Evolutionary conservation across 1,139 yeast genomes (phyloP).

Genomic region (Lizanozyma gosingica): DNA sequence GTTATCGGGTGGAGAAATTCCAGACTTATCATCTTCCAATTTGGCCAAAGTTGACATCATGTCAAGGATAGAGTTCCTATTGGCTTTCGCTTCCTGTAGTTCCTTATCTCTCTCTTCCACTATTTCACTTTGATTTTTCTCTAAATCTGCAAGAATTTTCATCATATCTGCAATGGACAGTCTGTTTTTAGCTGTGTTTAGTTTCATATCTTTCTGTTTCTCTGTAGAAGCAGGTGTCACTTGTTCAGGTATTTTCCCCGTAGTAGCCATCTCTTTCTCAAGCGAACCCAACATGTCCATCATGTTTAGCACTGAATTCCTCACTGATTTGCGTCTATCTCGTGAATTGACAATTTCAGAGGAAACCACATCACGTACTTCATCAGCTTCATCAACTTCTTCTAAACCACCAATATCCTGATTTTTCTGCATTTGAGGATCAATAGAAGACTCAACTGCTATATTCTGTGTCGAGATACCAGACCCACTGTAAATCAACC

Average conservation of each 20-base stretch:
- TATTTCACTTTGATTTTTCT: constrained; percentile 4
- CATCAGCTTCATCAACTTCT: background rate
- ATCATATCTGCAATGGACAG: constrained; percentile 20
- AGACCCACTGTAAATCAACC: background rate
- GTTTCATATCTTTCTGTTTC: no score
- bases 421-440: background rate
- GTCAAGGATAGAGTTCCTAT: constrained; percentile 9
- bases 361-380: no score
- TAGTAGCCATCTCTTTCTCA: constrained; percentile 8
- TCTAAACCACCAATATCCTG: background rate
- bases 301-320: constrained; percentile 10
- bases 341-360: no score
- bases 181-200: constrained; percentile 11
- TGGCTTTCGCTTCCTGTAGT: constrained; percentile 1
- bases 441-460: background rate
- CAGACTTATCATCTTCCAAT: constrained; percentile 4
- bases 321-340: background rate
- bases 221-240: constrained; percentile 4
- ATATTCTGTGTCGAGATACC: background rate
- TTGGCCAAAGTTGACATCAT: constrained; percentile 12
- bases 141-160: constrained; percentile 8
- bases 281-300: constrained; percentile 13
- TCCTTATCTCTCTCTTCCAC: constrained; percentile 5
- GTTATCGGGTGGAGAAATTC: constrained; percentile 3
- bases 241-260: constrained; percentile 6